A percentile compares a stretch with the other conserved stretches of the same genome.
These are phyloP conservation scores for Misopates orontium DNA, from an alignment of 257 asterid species.

Conservation along the genomic window DNA sequence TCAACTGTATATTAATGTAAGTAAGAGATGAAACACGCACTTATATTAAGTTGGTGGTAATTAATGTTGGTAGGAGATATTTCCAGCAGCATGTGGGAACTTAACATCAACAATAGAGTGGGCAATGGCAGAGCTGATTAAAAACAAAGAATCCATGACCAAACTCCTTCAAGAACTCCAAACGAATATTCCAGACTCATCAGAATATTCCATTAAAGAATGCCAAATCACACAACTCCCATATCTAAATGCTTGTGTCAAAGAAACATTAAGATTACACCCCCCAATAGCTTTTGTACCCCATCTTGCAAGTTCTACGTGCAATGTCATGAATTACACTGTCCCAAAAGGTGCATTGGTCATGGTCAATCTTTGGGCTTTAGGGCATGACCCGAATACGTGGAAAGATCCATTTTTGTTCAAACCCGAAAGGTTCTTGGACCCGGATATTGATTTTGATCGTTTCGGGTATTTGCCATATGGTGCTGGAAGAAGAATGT, in stretches of 20 bases:
- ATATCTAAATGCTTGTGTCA: conserved; percentile 40
- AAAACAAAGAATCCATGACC: conserved; percentile 32
- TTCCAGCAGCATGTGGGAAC: conserved; percentile 43
- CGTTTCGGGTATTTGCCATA: conserved; percentile 40
- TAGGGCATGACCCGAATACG: conserved; percentile 33
- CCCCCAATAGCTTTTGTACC: conserved; percentile 47
- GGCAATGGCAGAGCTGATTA: conserved; percentile 47
- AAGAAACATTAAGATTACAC: conserved; percentile 45
- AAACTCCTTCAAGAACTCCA: conserved; percentile 35
- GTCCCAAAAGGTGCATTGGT: conserved; percentile 35
- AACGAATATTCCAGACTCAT: neutral
- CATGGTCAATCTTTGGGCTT: conserved; percentile 45
- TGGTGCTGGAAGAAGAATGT: conserved; percentile 48
- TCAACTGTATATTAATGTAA: no score
- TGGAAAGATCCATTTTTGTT: conserved; percentile 35
- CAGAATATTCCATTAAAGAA: conserved; percentile 30
- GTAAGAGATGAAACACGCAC: no score
- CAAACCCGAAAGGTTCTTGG: conserved; percentile 39
- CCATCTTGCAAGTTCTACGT: conserved; percentile 33
- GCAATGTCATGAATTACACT: conserved; percentile 37
- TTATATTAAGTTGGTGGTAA: no score
- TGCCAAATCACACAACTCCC: conserved; percentile 33
- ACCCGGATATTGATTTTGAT: conserved; percentile 32
- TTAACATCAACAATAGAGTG: conserved; percentile 40
- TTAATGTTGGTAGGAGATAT: conserved; percentile 34